Base-by-base conservation (phyloP, 2,329 filamentous ascomycete species). In the Sporothrix inflata region DNA sequence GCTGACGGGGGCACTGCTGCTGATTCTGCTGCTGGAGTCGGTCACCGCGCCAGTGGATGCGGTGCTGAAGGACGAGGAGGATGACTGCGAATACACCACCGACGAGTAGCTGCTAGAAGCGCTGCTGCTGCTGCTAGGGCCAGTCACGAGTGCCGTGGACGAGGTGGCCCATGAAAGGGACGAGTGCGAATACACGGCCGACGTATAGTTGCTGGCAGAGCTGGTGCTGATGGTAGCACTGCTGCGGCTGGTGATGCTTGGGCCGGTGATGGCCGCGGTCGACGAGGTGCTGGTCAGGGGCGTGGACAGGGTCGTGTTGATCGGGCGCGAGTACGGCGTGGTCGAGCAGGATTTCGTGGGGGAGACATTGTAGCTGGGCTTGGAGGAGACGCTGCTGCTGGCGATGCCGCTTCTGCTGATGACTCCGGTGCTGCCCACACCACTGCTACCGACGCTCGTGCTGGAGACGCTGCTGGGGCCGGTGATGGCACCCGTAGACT, bases 181-280 rank as follows among this genome's bases (percentile, higher is more conserved):
- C 24, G 61, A 66, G 21, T 66, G 61, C 61, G 71, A 73, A 45
- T 71, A 71, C 47, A 40, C n/a, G 63, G 14, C 19, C 9, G 73
- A 60, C 4, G 63, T 71, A 47, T 69, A 73, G 63, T 24, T 57
- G 34, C 34, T 61, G 53, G 27, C 61, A 27, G 57, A 45, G 38
- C 60, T 40, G 5, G 19, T 38, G 30, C 8, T 12, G 8, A 21
- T 19, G 16, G 8, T 16, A 60, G 55, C 2, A 19, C 27, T 69
- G 34, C 55, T 67, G 24, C 42, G 30, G 40, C 21, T 61, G 21
- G 24, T 45, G 19, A n/a, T 51, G 53, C 68, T 70, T 1, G 24
- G n/a, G 19, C 68, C 55, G 53, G 40, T 61, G 42, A 70, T 40
- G 53, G 66, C 27, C 3, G 30, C 27, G 21, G 57, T n/a, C 57